Evolutionary conservation across 2,329 filamentous ascomycete genomes (phyloP), one percentile per base, ranked within the genome.

Genomic region (Teratosphaeriaceae sp.): DNA sequence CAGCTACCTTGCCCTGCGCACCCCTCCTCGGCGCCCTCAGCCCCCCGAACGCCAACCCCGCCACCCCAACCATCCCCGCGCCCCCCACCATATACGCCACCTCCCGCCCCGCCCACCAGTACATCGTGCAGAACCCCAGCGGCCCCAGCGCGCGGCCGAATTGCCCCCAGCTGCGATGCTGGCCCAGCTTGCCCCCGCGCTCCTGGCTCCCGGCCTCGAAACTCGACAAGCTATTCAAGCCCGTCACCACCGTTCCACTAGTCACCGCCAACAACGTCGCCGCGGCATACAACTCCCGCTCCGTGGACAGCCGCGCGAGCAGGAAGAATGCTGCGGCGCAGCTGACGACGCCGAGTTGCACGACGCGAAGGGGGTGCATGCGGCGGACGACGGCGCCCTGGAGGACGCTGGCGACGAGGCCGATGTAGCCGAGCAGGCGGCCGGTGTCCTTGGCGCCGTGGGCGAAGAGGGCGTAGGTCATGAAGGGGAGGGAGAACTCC

Each of bases 51-150:
- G 84, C 87, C 19, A 88, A 66, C 9, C 73, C 74, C 34, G 77
- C 75, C 9, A 97, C 89, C 1, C 73, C 78, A 4, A 85, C 65
- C 71, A 97, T 94, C 4, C 88, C 88, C 11, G 78, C 73, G 0
- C 87, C 85, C 3, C 92, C 92, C 55, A 88, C 74, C 1, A 72
- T 74, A 64, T 97, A 98, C 2, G 92, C 92, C 9, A 81, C 75
- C 60, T 94, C 84, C 36, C 92, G 74, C 0, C 92, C 92, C 5
- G 88, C 89, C 92, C 92, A 98, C 92, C 92, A 98, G 69, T 98
- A 98, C 43, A 98, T 72, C 38, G 87, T 88, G 49, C 92, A 97
- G 62, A 98, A 98, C 26, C 94, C 68, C 3, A 98, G 64, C 0
- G 92, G 92, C 0, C 92, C 92, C 9, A 94, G 65, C 0, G 89